Conservation (phyloP, 1,139 yeast species). For the Arxiozyma telluris region DNA sequence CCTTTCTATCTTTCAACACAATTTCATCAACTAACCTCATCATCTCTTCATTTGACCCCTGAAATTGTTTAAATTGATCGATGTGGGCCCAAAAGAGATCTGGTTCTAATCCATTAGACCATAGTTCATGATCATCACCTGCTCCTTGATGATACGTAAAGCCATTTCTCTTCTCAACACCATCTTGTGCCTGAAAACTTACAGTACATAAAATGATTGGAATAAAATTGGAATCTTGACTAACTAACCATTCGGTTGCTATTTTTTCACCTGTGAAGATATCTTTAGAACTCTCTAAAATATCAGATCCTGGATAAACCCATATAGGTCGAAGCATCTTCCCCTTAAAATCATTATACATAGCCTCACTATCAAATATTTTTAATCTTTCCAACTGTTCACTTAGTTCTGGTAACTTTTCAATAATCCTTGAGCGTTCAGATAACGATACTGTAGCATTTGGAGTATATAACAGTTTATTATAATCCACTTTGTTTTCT, state of each 20-base stretch:
- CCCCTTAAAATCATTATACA: constrained; percentile 30
- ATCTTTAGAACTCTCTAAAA: constrained; percentile 18
- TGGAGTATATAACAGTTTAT: constrained; percentile 41
- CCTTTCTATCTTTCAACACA: not conserved
- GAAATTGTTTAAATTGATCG: constrained; percentile 31
- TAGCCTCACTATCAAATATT: constrained; percentile 32
- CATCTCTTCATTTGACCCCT: constrained; percentile 33
- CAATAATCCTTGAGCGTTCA: constrained; percentile 48
- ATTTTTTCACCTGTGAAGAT: constrained; percentile 24
- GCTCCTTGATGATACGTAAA: constrained; percentile 78
- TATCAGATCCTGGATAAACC: constrained; percentile 51
- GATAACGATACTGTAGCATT: constrained; percentile 44
- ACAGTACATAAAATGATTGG: constrained; percentile 55
- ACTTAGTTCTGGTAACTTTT: constrained; percentile 43
- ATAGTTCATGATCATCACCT: constrained; percentile 86
- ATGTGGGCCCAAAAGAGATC: constrained; percentile 47
- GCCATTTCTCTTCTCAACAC: constrained; percentile 38
- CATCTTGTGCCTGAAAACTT: constrained; percentile 51
- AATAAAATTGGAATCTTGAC: constrained; percentile 27
- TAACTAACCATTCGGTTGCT: constrained; percentile 15
- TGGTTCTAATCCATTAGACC: constrained; percentile 58
- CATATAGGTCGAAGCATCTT: constrained; percentile 60
- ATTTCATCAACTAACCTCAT: not conserved
- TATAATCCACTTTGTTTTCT: constrained; percentile 10
- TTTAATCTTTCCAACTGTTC: constrained; percentile 36